A percentile compares a stretch with the other conserved stretches of the same genome.
phyloP scores from a whole-genome alignment of 352 stramenopile genomes.

The Globisporangium nagaii region DNA sequence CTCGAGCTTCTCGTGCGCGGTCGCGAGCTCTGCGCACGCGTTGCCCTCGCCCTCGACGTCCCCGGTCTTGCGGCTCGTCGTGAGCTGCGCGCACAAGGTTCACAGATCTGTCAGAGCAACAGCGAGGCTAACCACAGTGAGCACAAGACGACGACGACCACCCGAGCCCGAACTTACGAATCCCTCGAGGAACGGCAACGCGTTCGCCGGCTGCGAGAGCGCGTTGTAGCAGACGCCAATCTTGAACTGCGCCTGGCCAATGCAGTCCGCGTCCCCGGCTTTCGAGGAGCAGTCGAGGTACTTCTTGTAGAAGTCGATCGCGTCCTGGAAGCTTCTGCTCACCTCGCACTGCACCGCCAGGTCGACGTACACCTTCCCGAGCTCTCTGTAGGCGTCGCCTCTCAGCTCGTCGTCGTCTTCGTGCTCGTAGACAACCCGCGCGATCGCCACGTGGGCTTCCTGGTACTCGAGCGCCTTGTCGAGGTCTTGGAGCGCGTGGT shows the following conservation, averaged over 20 bases:
- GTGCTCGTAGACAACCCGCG: constrained; percentile 61
- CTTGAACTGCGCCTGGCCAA: constrained; percentile 63
- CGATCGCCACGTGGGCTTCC: constrained; percentile 76
- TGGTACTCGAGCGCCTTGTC: constrained; percentile 71
- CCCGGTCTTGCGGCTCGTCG: constrained; percentile 42
- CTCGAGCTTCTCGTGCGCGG: constrained; percentile 74
- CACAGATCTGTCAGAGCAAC: neutral
- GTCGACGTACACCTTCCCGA: constrained; percentile 76
- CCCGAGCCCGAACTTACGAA: constrained; percentile 65
- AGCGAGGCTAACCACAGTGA: neutral
- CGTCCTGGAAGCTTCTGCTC: constrained; percentile 26
- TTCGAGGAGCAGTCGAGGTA: constrained; percentile 64
- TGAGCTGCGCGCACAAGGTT: constrained; percentile 21
- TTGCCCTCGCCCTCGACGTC: constrained; percentile 75
- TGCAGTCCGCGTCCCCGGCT: constrained; percentile 49
- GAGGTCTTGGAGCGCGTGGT: constrained; percentile 70
- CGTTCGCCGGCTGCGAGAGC: constrained; percentile 50
- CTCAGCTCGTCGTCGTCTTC: constrained; percentile 54
- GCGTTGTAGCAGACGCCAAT: constrained; percentile 75
- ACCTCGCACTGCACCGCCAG: constrained; percentile 44
- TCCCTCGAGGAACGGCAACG: constrained; percentile 77
- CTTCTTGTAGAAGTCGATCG: constrained; percentile 76
- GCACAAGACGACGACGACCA: too few relatives aligned
- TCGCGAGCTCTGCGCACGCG: constrained; percentile 85
- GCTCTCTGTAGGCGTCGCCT: constrained; percentile 48